Evolutionary conservation across 148 eudicot species (phyloP).

Genomic region (Rhododendron kiyosumense): DNA sequence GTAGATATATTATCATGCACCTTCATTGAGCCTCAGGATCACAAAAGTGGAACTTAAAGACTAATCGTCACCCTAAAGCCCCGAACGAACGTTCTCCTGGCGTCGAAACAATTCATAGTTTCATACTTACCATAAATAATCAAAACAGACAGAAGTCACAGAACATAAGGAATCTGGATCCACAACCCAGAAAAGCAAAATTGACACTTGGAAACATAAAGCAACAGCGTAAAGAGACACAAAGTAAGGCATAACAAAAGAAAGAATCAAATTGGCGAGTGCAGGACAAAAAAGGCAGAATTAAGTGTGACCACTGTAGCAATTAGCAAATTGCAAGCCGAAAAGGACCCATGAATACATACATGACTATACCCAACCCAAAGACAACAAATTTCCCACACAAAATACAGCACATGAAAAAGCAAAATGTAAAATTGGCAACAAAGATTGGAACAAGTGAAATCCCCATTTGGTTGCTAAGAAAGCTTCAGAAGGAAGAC

Average conservation of each 20-base stretch:
- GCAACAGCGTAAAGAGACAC: background rate
- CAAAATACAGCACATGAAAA: background rate
- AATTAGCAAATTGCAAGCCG: background rate
- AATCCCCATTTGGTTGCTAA: background rate
- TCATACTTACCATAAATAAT: background rate
- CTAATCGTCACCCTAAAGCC: background rate
- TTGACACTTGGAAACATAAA: background rate
- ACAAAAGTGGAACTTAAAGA: background rate
- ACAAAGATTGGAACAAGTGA: background rate
- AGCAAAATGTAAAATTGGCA: background rate
- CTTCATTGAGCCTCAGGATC: background rate
- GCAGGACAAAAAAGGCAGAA: slow-evolving; percentile 9
- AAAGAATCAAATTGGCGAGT: slow-evolving; percentile 7
- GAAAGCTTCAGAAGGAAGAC: background rate
- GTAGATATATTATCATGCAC: background rate
- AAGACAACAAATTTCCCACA: background rate
- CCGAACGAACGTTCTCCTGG: background rate
- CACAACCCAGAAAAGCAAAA: slow-evolving; percentile 8
- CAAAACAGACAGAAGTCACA: slow-evolving; percentile 2
- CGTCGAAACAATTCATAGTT: background rate
- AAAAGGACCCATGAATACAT: background rate
- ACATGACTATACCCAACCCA: background rate
- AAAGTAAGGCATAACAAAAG: background rate
- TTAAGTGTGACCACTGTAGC: slow-evolving; percentile 3
- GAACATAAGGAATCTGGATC: slow-evolving; percentile 1